Base-by-base conservation (phyloP, 2,329 filamentous ascomycete species). In the Xylariaceae sp. region DNA sequence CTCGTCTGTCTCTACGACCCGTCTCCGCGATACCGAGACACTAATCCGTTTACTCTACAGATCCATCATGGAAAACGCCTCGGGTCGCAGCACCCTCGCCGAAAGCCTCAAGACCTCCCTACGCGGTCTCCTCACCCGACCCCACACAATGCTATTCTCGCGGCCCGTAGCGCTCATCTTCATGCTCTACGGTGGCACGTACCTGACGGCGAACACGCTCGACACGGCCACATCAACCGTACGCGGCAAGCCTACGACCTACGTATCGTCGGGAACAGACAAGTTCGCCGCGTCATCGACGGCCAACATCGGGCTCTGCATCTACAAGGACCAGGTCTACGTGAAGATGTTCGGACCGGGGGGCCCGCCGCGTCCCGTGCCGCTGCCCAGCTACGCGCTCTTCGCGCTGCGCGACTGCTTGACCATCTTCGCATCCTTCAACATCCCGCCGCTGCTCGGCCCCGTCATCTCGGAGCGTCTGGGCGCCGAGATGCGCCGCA, bases 401-500 rank as follows among this genome's bases (percentile, higher is more conserved):
- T 97, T 96, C 79, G 87, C 90, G 3, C 71, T 89, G 53, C 87
- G 93, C 66, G 93, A 97, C 76, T 91, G 88, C 75, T 77, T 96
- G 60, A 96, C 93, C 48, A 92, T 96, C 67, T 96, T 96, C 73
- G 92, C 92, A 4, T 91, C 87, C 11, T 98, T 97, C 82, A 97
- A 97, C 71, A 78, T 96, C 2, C 94, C 94, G 0, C 85, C 91
- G 0, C 70, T 95, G 2, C 79, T 97, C 8, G 91, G 90, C 0
- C 91, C 92, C 0, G 74, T 78, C 5, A 77, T 96, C 17, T 84
- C 82, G 12, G 75, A 81, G 16, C 78, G 79, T 24, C 69, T 89
- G 60, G 76, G 71, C 46, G 78, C 81, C 53, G 82, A 83, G 60
- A 73, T 87, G 28, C 76, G 86, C 14, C 77, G 70, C 45, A 66